Conservation (phyloP, 2,329 filamentous ascomycete genomes). For the Neofusicoccum cordaticola region DNA sequence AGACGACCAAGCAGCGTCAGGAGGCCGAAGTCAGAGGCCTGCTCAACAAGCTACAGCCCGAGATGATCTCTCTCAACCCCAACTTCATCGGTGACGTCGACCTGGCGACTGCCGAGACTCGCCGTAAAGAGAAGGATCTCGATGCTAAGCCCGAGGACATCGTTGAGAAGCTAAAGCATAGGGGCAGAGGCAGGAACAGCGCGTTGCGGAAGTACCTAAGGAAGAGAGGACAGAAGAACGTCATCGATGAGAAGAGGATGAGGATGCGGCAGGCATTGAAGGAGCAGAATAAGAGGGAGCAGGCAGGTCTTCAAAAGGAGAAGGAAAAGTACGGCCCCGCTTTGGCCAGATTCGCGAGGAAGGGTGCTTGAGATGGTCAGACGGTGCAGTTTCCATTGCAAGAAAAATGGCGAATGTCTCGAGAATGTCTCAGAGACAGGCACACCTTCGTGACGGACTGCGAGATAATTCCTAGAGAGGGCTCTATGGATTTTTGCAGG, state of each 20-base stretch:
- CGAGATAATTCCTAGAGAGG: too few species aligned
- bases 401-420: too few species aligned
- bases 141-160: slow-evolving; percentile 65
- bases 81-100: slow-evolving; percentile 89
- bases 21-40: slow-evolving; percentile 86
- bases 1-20: slow-evolving; percentile 86
- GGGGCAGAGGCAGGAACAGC: slow-evolving; percentile 84
- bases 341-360: slow-evolving; percentile 78
- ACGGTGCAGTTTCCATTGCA: too few species aligned
- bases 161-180: slow-evolving; percentile 65
- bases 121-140: slow-evolving; percentile 72
- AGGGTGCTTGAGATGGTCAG: slow-evolving; percentile 36
- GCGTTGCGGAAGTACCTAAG: slow-evolving; percentile 82
- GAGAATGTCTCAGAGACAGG: too few species aligned
- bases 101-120: slow-evolving; percentile 72
- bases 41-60: slow-evolving; percentile 90
- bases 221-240: slow-evolving; percentile 88
- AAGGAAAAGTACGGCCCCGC: slow-evolving; percentile 79
- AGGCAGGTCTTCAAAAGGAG: slow-evolving; percentile 65
- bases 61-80: slow-evolving; percentile 95
- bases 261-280: slow-evolving; percentile 79
- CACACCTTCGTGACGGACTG: too few species aligned
- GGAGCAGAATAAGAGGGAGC: slow-evolving; percentile 64
- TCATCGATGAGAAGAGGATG: slow-evolving; percentile 92
- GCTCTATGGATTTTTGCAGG: too few species aligned